Base-by-base conservation (phyloP, 2,329 filamentous ascomycete species). In the Orbilia javanica region DNA sequence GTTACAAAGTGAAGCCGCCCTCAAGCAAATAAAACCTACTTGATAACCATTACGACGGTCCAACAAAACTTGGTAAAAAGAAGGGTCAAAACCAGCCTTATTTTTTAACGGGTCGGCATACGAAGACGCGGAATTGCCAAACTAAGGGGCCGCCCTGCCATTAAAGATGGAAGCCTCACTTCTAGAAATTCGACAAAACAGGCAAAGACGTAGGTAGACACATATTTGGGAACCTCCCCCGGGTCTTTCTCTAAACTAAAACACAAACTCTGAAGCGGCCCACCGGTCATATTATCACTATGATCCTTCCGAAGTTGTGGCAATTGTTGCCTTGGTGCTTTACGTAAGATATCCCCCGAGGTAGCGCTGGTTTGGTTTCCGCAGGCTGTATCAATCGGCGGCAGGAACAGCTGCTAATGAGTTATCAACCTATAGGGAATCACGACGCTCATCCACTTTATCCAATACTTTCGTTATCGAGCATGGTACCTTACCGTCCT, bases 401-500 rank as follows among this genome's bases (percentile, higher is more conserved):
- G n/a, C n/a, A n/a, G n/a, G n/a, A 25, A 39, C 8, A 7, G n/a
- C 22, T 36, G 6, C 52, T 57, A 36, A 57, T 36, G 18, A 11
- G 20, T 20, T 52, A 27, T 64, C 67, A 2, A 48, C 8, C 42
- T 77, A 36, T 67, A 81, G 66, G 76, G 63, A 8, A 36, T 74
- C 25, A 77, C 79, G 3, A 75, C 79, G 18, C 72, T 66, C 39
- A 31, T 42, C 13, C 80, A 81, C 25, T 69, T 79, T n/a, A 79
- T 72, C 57, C 80, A 81, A 52, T 76, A 79, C 48, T 70, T 80
- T 31, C 80, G 80, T 15, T 80, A 80, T 34, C 73, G 80, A 31
- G 66, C 79, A 55, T 81, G 80, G 80, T 80, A 73, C 44, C 34
- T 81, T n/a, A 80, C 79, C 0, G 79, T 79, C 3, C 64, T 81